Evolutionary conservation across 164 flowering plant species (phyloP).

Genomic region (Berberis vulgaris): DNA sequence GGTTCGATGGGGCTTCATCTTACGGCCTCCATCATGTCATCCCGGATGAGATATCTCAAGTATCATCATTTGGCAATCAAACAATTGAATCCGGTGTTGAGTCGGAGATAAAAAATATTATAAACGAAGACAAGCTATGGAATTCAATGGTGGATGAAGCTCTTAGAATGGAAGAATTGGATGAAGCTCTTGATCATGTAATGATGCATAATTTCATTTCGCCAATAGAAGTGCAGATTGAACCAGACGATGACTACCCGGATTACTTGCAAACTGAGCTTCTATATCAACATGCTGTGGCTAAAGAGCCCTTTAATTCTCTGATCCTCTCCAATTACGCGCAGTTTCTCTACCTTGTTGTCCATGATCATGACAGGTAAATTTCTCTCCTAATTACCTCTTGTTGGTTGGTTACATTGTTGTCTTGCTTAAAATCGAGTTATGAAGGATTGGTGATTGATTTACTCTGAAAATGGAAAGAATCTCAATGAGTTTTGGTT

Average conservation of each 20-base stretch:
- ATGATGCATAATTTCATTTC: slow-evolving; percentile 49
- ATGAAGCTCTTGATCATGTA: slow-evolving; percentile 44
- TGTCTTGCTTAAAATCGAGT: slow-evolving; percentile 4
- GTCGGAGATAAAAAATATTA: too few relatives aligned
- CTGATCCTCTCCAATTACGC: slow-evolving; percentile 81
- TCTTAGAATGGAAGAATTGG: slow-evolving; percentile 32
- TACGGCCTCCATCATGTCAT: slow-evolving; percentile 20
- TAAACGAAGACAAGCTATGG: slow-evolving; percentile 31
- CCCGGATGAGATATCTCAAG: slow-evolving; percentile 34
- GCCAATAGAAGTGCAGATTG: slow-evolving; percentile 48
- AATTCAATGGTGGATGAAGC: slow-evolving; percentile 60
- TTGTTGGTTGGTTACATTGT: slow-evolving; percentile 1
- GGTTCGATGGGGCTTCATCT: slow-evolving; percentile 22
- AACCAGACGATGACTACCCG: slow-evolving; percentile 34
- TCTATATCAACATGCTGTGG: slow-evolving; percentile 44
- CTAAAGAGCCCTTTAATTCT: slow-evolving; percentile 57
- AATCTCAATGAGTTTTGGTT: too few relatives aligned
- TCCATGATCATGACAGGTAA: slow-evolving; percentile 80
- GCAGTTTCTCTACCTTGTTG: slow-evolving; percentile 78
- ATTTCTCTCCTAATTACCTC: background rate
- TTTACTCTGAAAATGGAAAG: background rate
- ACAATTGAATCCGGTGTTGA: background rate
- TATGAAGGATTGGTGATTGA: background rate
- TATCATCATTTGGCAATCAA: slow-evolving; percentile 24
- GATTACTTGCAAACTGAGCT: slow-evolving; percentile 55